These are phyloP conservation scores for Moesziomyces sp. DNA, from an alignment of 1,284 basidiomycete species.

Conservation along the genomic window DNA sequence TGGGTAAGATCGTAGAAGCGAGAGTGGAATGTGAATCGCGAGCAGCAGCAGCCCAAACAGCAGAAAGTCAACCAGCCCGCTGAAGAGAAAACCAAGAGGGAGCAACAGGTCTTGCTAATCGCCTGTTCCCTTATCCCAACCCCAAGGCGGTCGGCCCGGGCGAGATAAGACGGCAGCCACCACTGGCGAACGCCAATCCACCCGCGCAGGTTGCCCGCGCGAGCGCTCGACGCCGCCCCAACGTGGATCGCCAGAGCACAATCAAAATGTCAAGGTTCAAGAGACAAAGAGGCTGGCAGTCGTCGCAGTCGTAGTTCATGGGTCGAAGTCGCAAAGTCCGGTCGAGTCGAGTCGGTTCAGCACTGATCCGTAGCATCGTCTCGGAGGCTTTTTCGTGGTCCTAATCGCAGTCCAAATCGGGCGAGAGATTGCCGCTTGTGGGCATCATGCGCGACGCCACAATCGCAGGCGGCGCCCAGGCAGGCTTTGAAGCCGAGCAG, in stretches of 20 bases:
- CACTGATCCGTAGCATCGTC: neutral
- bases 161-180: constrained; percentile 41
- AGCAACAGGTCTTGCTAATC: constrained; percentile 48
- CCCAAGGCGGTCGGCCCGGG: constrained; percentile 4
- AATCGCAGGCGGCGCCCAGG: constrained; percentile 1
- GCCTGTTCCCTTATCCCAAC: constrained; percentile 37
- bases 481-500: constrained; percentile 42
- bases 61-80: constrained; percentile 7
- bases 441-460: constrained; percentile 31
- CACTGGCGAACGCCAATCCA: constrained; percentile 3
- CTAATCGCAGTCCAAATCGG: constrained; percentile 2
- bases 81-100: constrained; percentile 24
- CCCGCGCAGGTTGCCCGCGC: neutral
- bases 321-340: neutral
- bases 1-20: neutral
- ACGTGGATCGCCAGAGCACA: constrained; percentile 49
- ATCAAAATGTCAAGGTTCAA: constrained; percentile 1
- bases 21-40: neutral
- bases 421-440: constrained; percentile 36
- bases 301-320: neutral
- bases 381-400: neutral
- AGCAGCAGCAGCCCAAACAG: constrained; percentile 16
- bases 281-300: neutral
- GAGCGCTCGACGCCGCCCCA: constrained; percentile 5
- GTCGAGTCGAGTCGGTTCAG: neutral